Conservation (phyloP, 495 filamentous ascomycete species). For the Penicillium cinerascens region DNA sequence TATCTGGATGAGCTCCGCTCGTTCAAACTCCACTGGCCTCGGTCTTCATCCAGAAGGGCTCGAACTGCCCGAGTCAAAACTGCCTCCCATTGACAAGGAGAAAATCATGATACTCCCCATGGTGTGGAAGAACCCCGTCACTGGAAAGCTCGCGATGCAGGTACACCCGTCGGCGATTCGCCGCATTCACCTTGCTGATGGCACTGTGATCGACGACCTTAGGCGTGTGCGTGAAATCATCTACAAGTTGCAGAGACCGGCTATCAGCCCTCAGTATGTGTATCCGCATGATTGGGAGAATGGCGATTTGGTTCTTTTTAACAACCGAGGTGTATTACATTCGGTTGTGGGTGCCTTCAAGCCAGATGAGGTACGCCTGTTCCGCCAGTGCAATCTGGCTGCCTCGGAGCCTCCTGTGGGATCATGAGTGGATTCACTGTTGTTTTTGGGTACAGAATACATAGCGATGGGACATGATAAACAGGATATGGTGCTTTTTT, state of each 20-base stretch:
- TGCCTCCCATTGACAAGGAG: constrained; percentile 58
- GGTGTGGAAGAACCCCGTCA: constrained; percentile 69
- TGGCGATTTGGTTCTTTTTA: constrained; percentile 69
- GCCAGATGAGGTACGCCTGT: constrained; percentile 65
- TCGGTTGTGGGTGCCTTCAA: constrained; percentile 70
- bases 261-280: constrained; percentile 61
- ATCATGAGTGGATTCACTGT: constrained; percentile 9
- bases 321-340: constrained; percentile 69
- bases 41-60: constrained; percentile 60
- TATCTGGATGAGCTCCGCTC: constrained; percentile 69
- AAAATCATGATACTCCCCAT: constrained; percentile 69
- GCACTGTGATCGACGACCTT: constrained; percentile 62
- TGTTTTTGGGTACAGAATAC: neutral
- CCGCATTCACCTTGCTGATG: constrained; percentile 59
- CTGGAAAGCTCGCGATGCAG: constrained; percentile 63
- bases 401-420: constrained; percentile 33
- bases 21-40: constrained; percentile 61
- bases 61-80: constrained; percentile 52
- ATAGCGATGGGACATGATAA: neutral
- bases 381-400: constrained; percentile 73
- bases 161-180: constrained; percentile 66
- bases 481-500: neutral
- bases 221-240: constrained; percentile 61
- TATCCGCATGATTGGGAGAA: constrained; percentile 74
- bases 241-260: constrained; percentile 66